phyloP scores from a whole-genome alignment of 176 grass and related monocot species.

The Eleusine coracana region DNA sequence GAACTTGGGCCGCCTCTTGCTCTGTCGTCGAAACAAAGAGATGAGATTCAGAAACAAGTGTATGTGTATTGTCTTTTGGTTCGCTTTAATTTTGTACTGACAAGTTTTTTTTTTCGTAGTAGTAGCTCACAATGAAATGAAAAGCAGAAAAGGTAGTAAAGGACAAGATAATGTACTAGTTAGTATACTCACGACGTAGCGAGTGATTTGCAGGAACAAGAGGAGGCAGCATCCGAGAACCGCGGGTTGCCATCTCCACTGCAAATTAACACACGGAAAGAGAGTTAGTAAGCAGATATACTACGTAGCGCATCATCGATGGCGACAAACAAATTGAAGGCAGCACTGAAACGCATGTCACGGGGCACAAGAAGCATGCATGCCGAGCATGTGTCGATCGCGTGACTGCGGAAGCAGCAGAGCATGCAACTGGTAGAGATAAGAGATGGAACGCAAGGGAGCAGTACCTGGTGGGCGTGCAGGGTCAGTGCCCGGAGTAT shows the following conservation, averaged over 20 bases:
- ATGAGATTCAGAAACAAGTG: too few species aligned
- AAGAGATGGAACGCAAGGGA: too few species aligned
- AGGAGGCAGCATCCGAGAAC: constrained; percentile 56
- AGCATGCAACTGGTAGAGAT: too few species aligned
- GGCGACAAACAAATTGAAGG: too few species aligned
- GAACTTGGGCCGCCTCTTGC: constrained; percentile 49
- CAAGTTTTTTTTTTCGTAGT: too few species aligned
- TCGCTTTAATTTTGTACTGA: too few species aligned
- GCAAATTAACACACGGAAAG: not conserved
- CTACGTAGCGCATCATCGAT: too few species aligned
- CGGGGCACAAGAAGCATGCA: not conserved
- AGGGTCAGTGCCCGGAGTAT: constrained; percentile 43
- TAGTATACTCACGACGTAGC: constrained; percentile 48
- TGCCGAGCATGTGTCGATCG: not conserved
- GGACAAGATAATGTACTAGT: too few species aligned
- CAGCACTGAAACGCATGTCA: too few species aligned
- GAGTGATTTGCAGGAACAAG: constrained; percentile 47
- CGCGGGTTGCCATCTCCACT: constrained; percentile 59
- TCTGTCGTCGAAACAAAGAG: constrained; percentile 27
- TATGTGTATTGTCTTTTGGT: too few species aligned
- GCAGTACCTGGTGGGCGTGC: constrained; percentile 41
- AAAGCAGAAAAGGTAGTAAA: too few species aligned
- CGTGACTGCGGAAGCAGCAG: too few species aligned
- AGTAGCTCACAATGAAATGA: not conserved
- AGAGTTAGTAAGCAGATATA: not conserved